Base-by-base conservation (phyloP, 768 basidiomycete species). In the Dendrothele bispora region DNA sequence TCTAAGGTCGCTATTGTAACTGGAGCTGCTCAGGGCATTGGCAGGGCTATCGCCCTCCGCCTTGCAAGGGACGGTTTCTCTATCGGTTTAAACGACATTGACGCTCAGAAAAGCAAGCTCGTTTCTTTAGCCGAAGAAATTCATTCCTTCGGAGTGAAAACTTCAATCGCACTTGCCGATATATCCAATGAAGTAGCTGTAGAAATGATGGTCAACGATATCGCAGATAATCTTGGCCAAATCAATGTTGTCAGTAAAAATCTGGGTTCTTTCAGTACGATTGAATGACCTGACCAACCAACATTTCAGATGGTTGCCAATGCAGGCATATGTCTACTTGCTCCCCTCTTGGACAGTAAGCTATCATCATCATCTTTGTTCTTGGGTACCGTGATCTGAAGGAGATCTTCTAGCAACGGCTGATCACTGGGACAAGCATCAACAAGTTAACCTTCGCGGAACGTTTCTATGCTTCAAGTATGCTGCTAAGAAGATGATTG, bases 1-100 rank as follows among this genome's bases (percentile, higher is more conserved):
- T n/a, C n/a, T n/a, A n/a, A n/a, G n/a, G 39, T 21, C 6, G 67
- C 66, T 1, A 50, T 67, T 18, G 54, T 69, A 15, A 69, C 67
- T 4, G 68, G 67, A 5, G 61, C 59, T 10, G 66, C 69, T 1
- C 61, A 63, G 44, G 69, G 67, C 24, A 64, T 70, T 21, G 69
- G 69, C 14, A 48, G 53, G 3, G 60, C 64, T 8, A 67, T 66
- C 18, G 67, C 66, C 4, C 55, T 64, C 4, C 61, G 63, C 0
- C 60, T 70, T 10, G 67, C 66, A 3, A 41, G 52, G 1, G 69
- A 70, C 41, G 69, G 69, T 10, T 54, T 63, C 11, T 55, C 63
- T 41, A 58, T 70, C 5, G 62, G 54, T 4, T 49, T 70, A 20
- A 50, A 54, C 27, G 69, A 71, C 47, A 26, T 71, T 4, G 50